A percentile compares a stretch with the other conserved stretches of the same genome.
phyloP scores from a whole-genome alignment of 441 rosid genomes.

The Theobroma grandiflorum region DNA sequence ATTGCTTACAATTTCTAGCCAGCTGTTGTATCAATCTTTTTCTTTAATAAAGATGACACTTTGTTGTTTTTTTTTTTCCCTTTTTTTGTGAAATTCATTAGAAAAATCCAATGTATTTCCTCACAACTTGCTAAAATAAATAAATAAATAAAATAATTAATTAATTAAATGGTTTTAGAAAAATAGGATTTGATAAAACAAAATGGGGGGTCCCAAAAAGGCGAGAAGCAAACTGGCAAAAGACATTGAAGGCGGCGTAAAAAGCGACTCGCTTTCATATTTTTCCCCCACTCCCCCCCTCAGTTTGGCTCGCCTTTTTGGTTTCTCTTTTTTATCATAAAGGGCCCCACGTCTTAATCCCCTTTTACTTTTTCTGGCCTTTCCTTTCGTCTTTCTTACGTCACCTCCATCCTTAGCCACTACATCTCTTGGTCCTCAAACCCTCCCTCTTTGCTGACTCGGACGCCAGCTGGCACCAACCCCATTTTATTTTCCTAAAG shows the following conservation, averaged over 20 bases:
- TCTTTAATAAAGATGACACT: too few relatives aligned
- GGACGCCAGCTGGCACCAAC: constrained; percentile 47
- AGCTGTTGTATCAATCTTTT: background rate
- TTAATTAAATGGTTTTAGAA: background rate
- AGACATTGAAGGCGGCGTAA: constrained; percentile 62
- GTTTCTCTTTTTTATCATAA: background rate
- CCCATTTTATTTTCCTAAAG: background rate
- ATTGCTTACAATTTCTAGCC: background rate
- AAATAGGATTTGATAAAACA: background rate
- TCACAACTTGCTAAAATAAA: background rate
- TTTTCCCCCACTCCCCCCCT: background rate
- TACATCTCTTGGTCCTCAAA: constrained; percentile 32
- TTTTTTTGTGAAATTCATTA: background rate
- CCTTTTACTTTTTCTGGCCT: constrained; percentile 15
- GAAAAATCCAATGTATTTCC: background rate
- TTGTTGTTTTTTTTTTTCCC: too few relatives aligned
- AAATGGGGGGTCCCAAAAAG: background rate
- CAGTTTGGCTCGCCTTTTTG: background rate
- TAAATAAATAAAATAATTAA: background rate
- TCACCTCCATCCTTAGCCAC: constrained; percentile 52
- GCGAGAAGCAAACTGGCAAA: constrained; percentile 23
- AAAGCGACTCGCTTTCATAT: constrained; percentile 27
- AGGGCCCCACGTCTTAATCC: constrained; percentile 24
- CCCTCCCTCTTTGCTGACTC: constrained; percentile 42
- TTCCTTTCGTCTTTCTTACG: constrained; percentile 37